Base-by-base conservation (phyloP, 192 early-diverging fungal species). In the Backusella psychrophila region DNA sequence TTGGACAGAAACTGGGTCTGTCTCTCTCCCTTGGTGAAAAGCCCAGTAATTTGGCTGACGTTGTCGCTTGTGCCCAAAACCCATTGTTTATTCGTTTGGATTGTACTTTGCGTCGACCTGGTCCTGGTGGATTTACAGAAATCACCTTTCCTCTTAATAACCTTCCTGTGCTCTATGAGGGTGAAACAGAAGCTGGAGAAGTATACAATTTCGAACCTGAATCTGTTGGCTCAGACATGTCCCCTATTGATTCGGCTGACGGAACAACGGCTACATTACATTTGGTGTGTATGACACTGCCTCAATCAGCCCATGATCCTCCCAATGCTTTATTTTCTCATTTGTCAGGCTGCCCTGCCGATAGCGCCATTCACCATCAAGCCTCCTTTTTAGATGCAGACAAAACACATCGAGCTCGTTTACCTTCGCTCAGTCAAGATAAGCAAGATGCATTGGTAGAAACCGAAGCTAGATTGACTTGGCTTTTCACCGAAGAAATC, bases 401-500 rank as follows among this genome's bases (percentile, higher is more conserved):
- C 23, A 76, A 82, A 39, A 74, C 82, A 23, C 74, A 75, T 52
- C 80, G 76, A 9, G 81, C 78, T 12, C 73, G 73, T 31, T 76
- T 87, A 4, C 73, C 78, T 39, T 81, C 73, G 8, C 76, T 75
- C 52, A 80, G 41, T 9, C 49, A 29, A 15, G 86, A 85, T 42
- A 91, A 92, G 73, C 76, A 84, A 49, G 88, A 89, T 36, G 91
- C 90, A 0, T 76, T 94, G 17, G 74, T 81, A 0, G 87, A 90
- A 71, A 90, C 89, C 1, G 85, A 86, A 65, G 75, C 83, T 1
- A 80, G 88, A 38, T 76, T 95, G 15, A 85, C 89, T 21, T 85
- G 82, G 84, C 69, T 93, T 0, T 83, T 93, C n/a, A 90, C 90
- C 44, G 90, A 95, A 66, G 93, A 95, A 80, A 86, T 95, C 23